phyloP scores from a whole-genome alignment of 2,329 filamentous ascomycete genomes.

The Aspergillus hiratsukae region DNA sequence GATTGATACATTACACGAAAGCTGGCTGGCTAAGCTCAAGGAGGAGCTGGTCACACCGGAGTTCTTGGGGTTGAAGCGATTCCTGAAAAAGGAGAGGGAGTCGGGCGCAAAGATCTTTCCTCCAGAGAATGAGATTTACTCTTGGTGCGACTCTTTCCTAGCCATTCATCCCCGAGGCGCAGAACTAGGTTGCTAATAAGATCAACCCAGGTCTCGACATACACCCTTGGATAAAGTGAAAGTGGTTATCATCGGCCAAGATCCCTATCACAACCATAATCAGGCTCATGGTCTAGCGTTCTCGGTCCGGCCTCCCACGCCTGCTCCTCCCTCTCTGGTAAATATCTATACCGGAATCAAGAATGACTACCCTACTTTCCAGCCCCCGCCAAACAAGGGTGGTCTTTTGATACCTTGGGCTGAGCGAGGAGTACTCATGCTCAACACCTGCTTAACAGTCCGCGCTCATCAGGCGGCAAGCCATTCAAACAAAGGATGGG shows the following conservation, averaged over 20 bases:
- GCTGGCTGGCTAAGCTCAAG: conserved; percentile 84
- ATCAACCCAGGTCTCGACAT: conserved; percentile 71
- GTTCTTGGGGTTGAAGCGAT: conserved; percentile 84
- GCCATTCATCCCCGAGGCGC: not conserved
- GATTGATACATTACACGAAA: conserved; percentile 86
- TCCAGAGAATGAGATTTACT: conserved; percentile 84
- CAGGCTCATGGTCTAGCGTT: conserved; percentile 97
- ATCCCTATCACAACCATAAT: conserved; percentile 93
- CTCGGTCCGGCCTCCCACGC: conserved; percentile 84
- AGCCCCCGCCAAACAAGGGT: conserved; percentile 67
- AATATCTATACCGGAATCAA: conserved; percentile 91
- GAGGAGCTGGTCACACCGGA: conserved; percentile 74
- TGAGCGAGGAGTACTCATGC: conserved; percentile 81
- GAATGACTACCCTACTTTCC: conserved; percentile 81
- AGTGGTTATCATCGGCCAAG: conserved; percentile 89
- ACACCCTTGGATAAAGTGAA: conserved; percentile 87
- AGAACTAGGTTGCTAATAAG: conserved; percentile 13
- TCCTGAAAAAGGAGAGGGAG: conserved; percentile 72
- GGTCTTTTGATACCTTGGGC: conserved; percentile 92
- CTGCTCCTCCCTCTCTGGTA: conserved; percentile 79
- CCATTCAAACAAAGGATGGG: conserved; percentile 85
- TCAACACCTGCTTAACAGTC: conserved; percentile 94
- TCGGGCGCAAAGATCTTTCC: conserved; percentile 78
- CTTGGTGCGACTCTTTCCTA: conserved; percentile 60
- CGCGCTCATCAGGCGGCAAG: conserved; percentile 82